A percentile compares a stretch with the other conserved stretches of the same genome.
Conservation (phyloP, 2,329 filamentous ascomycete species). For the Dactylellina haptotyla region DNA sequence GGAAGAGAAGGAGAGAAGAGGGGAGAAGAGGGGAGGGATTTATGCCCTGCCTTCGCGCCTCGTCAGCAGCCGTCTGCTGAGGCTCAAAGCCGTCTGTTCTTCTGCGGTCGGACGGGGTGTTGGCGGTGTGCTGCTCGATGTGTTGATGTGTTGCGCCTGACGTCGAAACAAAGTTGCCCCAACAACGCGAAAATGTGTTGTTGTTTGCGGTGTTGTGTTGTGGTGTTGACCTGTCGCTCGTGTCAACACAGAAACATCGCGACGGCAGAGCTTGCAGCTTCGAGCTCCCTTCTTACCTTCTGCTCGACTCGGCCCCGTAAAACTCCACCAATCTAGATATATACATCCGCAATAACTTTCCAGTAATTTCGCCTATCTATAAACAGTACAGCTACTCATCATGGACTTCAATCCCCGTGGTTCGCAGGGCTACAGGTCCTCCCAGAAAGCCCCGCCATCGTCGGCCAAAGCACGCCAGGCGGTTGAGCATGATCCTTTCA, state of each 20-base stretch:
- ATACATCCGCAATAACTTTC: background rate
- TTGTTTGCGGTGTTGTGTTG: constrained; percentile 17
- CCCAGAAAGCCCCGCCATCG: constrained; percentile 47
- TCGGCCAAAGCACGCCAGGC: constrained; percentile 44
- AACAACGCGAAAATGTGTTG: constrained; percentile 45
- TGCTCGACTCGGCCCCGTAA: background rate
- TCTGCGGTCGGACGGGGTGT: constrained; percentile 43
- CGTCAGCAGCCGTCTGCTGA: constrained; percentile 2
- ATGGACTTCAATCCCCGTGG: constrained; percentile 53
- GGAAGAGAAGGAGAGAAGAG: background rate
- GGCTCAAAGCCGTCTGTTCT: background rate
- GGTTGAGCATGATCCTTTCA: constrained; percentile 31
- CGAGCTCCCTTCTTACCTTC: background rate
- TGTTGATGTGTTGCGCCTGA: constrained; percentile 24
- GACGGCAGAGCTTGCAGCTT: constrained; percentile 1
- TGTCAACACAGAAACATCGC: constrained; percentile 17
- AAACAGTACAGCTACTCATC: background rate
- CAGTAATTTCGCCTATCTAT: background rate
- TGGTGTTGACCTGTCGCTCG: constrained; percentile 39
- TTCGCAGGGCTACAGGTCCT: constrained; percentile 45
- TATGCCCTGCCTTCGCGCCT: background rate
- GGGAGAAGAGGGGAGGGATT: constrained; percentile 3
- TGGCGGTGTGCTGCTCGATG: constrained; percentile 15
- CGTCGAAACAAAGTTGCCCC: constrained; percentile 47
- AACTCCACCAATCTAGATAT: background rate